These are phyloP conservation scores for Xylariaceae sp. DNA, from an alignment of 2,329 filamentous ascomycete species.

Conservation along the genomic window DNA sequence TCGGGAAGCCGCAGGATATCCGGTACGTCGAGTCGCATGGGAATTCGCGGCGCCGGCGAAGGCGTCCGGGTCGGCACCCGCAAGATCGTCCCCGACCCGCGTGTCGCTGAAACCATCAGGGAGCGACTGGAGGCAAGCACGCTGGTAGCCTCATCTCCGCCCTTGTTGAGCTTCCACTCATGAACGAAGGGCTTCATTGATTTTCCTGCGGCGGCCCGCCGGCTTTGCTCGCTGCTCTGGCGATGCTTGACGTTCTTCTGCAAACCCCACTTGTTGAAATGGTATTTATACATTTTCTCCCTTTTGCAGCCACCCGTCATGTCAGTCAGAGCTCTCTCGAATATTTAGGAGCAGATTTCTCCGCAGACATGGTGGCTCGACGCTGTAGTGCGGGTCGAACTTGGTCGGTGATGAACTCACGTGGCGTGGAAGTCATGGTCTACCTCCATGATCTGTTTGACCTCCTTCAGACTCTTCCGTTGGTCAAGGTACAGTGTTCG, in stretches of 20 bases:
- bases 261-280: conserved; percentile 19
- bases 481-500: conserved; percentile 16
- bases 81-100: not conserved
- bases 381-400: not conserved
- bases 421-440: conserved; percentile 19
- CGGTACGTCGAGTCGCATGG: conserved; percentile 11
- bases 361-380: not conserved
- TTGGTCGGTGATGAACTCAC: conserved; percentile 13
- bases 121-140: conserved; percentile 1
- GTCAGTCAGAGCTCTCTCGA: too few relatives aligned
- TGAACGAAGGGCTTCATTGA: conserved; percentile 11
- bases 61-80: not conserved
- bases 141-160: conserved; percentile 5
- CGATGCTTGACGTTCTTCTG: conserved; percentile 19
- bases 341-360: too few relatives aligned
- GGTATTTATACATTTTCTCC: conserved; percentile 21
- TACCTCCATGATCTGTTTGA: conserved; percentile 18
- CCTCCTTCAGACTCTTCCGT: conserved; percentile 19
- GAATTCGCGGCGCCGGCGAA: conserved; percentile 11
- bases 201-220: conserved; percentile 12
- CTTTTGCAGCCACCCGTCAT: too few relatives aligned
- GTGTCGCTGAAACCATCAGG: not conserved
- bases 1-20: conserved; percentile 14
- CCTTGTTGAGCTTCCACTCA: conserved; percentile 13
- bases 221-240: conserved; percentile 12